Conservation (phyloP, 441 rosid species). For the Viola pubescens region DNA sequence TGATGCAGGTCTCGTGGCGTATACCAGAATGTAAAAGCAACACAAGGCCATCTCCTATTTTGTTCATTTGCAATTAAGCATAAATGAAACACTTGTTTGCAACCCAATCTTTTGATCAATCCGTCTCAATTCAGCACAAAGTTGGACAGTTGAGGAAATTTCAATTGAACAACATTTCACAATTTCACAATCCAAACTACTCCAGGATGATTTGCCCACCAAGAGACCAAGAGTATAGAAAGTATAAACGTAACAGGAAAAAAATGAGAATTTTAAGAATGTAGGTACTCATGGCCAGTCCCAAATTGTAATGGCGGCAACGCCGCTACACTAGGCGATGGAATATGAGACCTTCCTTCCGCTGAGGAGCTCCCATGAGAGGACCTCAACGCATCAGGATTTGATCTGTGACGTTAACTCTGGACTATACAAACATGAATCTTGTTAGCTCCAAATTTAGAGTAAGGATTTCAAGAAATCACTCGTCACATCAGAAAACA, state of each 20-base stretch:
- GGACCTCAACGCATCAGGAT: conserved; percentile 18
- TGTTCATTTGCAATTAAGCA: no score
- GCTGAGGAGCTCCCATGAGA: conserved; percentile 6
- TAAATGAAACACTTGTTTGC: no score
- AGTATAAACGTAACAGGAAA: no score
- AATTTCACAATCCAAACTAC: no score
- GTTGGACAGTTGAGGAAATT: no score
- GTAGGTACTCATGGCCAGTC: conserved; percentile 51
- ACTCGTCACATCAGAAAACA: conserved; percentile 18
- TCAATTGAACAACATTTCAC: no score
- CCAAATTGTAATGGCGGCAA: conserved; percentile 45
- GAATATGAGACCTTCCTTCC: conserved; percentile 39
- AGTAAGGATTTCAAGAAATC: conserved; percentile 19
- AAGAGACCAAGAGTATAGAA: no score
- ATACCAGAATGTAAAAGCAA: no score
- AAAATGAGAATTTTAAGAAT: conserved; percentile 4
- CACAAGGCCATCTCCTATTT: no score
- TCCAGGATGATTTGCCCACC: no score
- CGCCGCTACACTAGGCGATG: conserved; percentile 54
- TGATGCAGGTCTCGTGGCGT: background rate
- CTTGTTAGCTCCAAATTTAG: conserved; percentile 28
- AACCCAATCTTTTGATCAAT: no score
- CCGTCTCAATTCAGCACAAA: no score
- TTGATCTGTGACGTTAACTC: conserved; percentile 35
- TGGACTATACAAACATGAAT: conserved; percentile 32